A percentile compares a stretch with the other conserved stretches of the same genome.
Conservation (phyloP, 2,329 filamentous ascomycete species). For the Pseudomassariella vexata region DNA sequence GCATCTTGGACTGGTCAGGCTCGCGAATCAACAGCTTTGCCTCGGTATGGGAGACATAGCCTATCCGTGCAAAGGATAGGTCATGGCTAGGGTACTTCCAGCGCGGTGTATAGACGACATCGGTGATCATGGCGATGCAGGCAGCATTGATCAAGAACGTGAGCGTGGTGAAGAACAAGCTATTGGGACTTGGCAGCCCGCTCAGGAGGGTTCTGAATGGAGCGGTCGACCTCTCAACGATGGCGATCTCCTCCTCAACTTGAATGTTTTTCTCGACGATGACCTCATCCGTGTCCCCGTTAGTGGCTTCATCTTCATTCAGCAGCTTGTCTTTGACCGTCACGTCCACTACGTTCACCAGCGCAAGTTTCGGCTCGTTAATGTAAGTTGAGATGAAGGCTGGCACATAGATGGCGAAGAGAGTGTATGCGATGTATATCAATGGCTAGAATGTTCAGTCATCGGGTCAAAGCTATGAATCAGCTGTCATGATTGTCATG, state of each 20-base stretch:
- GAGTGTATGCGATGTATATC: conserved; percentile 43
- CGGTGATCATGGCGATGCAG: conserved; percentile 64
- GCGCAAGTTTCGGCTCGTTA: conserved; percentile 48
- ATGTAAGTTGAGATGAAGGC: conserved; percentile 56
- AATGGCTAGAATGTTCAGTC: conserved; percentile 16
- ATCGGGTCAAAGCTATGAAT: too few species aligned
- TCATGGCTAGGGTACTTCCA: conserved; percentile 65
- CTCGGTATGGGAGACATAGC: conserved; percentile 75
- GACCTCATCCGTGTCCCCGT: conserved; percentile 23
- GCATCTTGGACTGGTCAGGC: conserved; percentile 68
- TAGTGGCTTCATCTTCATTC: conserved; percentile 27
- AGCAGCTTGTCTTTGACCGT: conserved; percentile 41
- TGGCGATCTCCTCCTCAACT: conserved; percentile 56
- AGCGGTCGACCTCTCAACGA: conserved; percentile 51
- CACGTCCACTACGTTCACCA: conserved; percentile 57
- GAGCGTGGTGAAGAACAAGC: conserved; percentile 56
- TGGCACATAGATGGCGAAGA: conserved; percentile 61
- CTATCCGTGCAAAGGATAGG: conserved; percentile 79
- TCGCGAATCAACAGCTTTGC: conserved; percentile 83
- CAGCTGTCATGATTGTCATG: too few species aligned
- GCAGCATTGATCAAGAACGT: conserved; percentile 69
- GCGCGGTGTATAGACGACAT: conserved; percentile 71
- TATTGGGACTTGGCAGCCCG: conserved; percentile 71
- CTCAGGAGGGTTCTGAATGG: conserved; percentile 63
- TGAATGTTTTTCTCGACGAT: conserved; percentile 47